These are phyloP conservation scores for Cyberlindnera lachancei DNA, from an alignment of 805 yeast species.

Conservation along the genomic window DNA sequence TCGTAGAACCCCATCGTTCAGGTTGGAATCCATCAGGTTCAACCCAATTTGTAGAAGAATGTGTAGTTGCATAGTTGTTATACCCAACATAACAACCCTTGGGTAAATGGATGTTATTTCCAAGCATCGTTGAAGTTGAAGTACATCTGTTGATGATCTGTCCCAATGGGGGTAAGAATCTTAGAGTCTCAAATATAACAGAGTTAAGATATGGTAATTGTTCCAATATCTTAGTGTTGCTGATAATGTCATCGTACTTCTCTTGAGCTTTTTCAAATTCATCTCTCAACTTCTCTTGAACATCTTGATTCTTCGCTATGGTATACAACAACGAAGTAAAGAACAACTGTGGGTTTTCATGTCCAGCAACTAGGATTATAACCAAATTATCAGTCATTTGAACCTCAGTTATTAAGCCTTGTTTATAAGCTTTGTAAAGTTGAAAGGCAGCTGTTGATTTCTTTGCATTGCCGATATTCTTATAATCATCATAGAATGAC, in stretches of 20 bases:
- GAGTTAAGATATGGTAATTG: constrained; percentile 26
- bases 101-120: constrained; percentile 37
- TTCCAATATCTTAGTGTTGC: constrained; percentile 8
- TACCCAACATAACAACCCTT: constrained; percentile 47
- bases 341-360: constrained; percentile 52
- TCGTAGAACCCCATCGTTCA: constrained; percentile 42
- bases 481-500: constrained; percentile 19
- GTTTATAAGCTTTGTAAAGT: constrained; percentile 32
- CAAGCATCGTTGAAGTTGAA: constrained; percentile 29
- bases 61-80: constrained; percentile 45
- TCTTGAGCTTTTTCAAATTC: constrained; percentile 8
- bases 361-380: constrained; percentile 53
- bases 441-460: constrained; percentile 32
- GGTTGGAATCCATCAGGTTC: constrained; percentile 39
- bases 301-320: constrained; percentile 33
- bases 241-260: too few relatives aligned
- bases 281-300: constrained; percentile 28
- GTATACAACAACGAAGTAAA: constrained; percentile 39
- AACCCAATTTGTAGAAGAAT: constrained; percentile 38
- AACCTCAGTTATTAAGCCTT: constrained; percentile 31
- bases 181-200: constrained; percentile 37
- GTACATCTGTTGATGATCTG: constrained; percentile 47
- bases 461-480: constrained; percentile 12
- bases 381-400: constrained; percentile 49
- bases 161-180: constrained; percentile 50